Conservation (phyloP, 257 asterid species). For the Scutellaria barbata region DNA sequence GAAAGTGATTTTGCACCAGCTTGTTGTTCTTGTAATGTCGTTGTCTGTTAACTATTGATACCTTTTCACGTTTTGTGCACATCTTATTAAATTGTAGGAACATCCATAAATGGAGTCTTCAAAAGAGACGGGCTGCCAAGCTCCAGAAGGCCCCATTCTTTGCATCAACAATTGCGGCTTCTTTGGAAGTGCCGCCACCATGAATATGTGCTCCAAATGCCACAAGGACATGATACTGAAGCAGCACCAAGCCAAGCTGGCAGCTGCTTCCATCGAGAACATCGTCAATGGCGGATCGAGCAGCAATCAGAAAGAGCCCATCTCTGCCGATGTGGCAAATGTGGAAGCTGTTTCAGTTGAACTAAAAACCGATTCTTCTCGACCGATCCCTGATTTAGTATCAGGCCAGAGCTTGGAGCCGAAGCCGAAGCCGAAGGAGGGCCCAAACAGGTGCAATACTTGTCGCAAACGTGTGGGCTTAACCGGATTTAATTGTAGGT, state of each 20-base stretch:
- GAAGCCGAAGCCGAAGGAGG: slow-evolving; percentile 49
- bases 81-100: slow-evolving; percentile 28
- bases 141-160: slow-evolving; percentile 63
- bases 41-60: no score
- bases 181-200: slow-evolving; percentile 65
- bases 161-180: slow-evolving; percentile 72
- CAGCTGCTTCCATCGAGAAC: slow-evolving; percentile 57
- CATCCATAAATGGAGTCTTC: slow-evolving; percentile 53
- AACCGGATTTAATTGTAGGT: slow-evolving; percentile 60
- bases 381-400: slow-evolving; percentile 33
- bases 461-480: slow-evolving; percentile 67
- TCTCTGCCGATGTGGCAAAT: slow-evolving; percentile 26
- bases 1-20: no score
- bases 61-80: neutral
- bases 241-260: slow-evolving; percentile 55
- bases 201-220: slow-evolving; percentile 70
- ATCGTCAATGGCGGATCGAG: slow-evolving; percentile 53
- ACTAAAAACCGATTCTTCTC: slow-evolving; percentile 37
- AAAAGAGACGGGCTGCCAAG: slow-evolving; percentile 63
- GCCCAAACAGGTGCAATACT: slow-evolving; percentile 55
- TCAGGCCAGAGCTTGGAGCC: slow-evolving; percentile 39
- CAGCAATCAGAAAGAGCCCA: slow-evolving; percentile 41
- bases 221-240: slow-evolving; percentile 57
- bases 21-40: no score
- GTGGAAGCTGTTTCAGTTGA: slow-evolving; percentile 35